Evolutionary conservation across 2,329 filamentous ascomycete genomes (phyloP).

Genomic region (Trichoderma sp.): DNA sequence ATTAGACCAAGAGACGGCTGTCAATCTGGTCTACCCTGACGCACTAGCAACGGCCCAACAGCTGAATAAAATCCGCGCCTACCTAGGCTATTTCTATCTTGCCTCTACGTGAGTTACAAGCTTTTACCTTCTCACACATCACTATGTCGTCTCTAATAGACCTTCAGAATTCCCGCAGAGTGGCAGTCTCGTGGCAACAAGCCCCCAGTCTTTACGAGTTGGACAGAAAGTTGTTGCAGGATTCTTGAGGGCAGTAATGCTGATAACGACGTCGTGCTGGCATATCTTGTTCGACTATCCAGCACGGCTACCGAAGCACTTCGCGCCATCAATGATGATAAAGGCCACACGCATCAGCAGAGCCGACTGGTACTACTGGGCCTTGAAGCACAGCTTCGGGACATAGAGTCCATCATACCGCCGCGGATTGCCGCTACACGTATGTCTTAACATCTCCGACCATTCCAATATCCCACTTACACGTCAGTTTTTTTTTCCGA

Average conservation of each 20-base stretch:
- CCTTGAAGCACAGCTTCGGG: constrained; percentile 46
- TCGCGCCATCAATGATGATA: constrained; percentile 31
- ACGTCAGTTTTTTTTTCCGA: neutral
- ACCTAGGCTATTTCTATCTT: constrained; percentile 46
- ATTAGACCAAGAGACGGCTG: constrained; percentile 40
- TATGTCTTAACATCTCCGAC: constrained; percentile 12
- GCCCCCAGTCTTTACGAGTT: constrained; percentile 36
- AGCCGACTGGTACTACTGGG: constrained; percentile 46
- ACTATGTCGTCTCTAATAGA: neutral
- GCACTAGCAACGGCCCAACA: constrained; percentile 27
- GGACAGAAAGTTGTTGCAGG: constrained; percentile 46
- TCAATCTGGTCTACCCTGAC: neutral
- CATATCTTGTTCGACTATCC: constrained; percentile 44
- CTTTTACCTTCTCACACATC: neutral
- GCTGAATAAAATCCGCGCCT: constrained; percentile 46
- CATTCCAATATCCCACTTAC: neutral
- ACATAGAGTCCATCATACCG: constrained; percentile 41
- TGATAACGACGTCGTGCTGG: constrained; percentile 43
- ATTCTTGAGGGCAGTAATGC: constrained; percentile 38
- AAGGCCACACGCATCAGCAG: constrained; percentile 39
- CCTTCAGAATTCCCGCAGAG: constrained; percentile 32
- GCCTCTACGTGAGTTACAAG: constrained; percentile 39
- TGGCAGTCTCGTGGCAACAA: neutral
- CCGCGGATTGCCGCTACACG: constrained; percentile 30
- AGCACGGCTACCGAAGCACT: constrained; percentile 41